These are phyloP conservation scores for Cucurbita argyrosperma DNA, from an alignment of 306 rosid species.

Conservation along the genomic window DNA sequence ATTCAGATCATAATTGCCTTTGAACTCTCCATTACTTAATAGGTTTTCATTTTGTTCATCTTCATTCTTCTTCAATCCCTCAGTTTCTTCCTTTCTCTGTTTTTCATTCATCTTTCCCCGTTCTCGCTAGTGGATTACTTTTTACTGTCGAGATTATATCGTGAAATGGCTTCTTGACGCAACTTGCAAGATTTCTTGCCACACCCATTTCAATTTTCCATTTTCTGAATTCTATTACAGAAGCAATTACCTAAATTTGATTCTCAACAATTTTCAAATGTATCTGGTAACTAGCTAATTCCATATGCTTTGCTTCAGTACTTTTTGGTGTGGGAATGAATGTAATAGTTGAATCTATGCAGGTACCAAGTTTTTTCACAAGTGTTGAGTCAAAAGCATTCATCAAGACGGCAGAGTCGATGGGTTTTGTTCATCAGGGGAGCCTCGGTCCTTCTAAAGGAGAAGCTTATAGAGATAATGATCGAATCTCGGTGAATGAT, in stretches of 20 bases:
- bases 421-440: slow-evolving; percentile 78
- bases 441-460: slow-evolving; percentile 82
- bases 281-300: neutral
- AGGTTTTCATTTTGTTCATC: neutral
- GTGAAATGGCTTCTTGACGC: neutral
- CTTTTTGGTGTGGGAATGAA: neutral
- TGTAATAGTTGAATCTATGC: slow-evolving; percentile 13
- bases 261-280: neutral
- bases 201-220: neutral
- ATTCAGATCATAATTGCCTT: neutral
- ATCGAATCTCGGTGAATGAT: slow-evolving; percentile 55
- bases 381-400: slow-evolving; percentile 66
- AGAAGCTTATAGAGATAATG: slow-evolving; percentile 84
- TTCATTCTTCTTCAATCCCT: neutral
- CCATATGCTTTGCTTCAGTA: neutral
- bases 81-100: neutral
- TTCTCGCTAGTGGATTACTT: neutral
- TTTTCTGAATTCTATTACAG: neutral
- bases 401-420: slow-evolving; percentile 46
- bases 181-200: neutral
- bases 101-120: neutral
- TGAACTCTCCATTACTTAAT: neutral
- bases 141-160: neutral
- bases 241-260: neutral
- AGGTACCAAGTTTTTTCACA: slow-evolving; percentile 62